These are phyloP conservation scores for Trifolium dubium DNA, from an alignment of 306 rosid species.

Conservation along the genomic window DNA sequence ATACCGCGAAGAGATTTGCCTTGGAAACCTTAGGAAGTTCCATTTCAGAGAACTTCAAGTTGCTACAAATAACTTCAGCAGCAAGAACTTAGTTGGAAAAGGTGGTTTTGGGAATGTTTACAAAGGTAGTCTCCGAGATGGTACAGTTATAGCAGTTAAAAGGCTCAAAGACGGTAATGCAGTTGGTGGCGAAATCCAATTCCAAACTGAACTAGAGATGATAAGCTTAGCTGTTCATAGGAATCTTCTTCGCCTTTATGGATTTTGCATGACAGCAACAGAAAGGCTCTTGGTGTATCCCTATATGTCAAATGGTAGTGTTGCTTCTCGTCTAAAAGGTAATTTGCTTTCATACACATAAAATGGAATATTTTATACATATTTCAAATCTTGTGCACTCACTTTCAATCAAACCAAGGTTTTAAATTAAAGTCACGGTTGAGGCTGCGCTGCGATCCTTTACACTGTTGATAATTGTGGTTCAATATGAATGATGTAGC, in stretches of 20 bases:
- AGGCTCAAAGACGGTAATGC: conserved; percentile 92
- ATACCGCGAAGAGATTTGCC: conserved; percentile 72
- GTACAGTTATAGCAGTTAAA: conserved; percentile 81
- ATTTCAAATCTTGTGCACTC: background rate
- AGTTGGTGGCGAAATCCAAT: conserved; percentile 82
- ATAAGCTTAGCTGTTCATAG: conserved; percentile 95
- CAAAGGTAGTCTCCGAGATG: conserved; percentile 85
- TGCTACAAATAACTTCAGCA: conserved; percentile 90
- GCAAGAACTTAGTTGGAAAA: conserved; percentile 82
- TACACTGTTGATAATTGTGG: background rate
- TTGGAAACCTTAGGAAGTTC: conserved; percentile 84
- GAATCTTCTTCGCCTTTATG: conserved; percentile 88
- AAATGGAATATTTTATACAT: background rate
- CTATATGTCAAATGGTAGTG: conserved; percentile 96
- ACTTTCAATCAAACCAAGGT: background rate
- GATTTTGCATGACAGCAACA: conserved; percentile 79
- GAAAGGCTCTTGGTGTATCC: conserved; percentile 96
- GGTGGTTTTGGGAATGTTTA: conserved; percentile 98
- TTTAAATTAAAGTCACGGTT: background rate
- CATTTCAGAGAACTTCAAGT: conserved; percentile 89
- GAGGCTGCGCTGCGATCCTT: background rate
- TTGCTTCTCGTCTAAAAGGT: conserved; percentile 94
- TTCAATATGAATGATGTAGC: background rate
- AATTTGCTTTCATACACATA: conserved; percentile 3
- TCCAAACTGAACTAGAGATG: conserved; percentile 96